Percentiles rank a stretch among this genome's conserved stretches.
These are phyloP conservation scores for Fusarium protoensiforme DNA, from an alignment of 2,329 filamentous ascomycete genomes.

Conservation along the genomic window DNA sequence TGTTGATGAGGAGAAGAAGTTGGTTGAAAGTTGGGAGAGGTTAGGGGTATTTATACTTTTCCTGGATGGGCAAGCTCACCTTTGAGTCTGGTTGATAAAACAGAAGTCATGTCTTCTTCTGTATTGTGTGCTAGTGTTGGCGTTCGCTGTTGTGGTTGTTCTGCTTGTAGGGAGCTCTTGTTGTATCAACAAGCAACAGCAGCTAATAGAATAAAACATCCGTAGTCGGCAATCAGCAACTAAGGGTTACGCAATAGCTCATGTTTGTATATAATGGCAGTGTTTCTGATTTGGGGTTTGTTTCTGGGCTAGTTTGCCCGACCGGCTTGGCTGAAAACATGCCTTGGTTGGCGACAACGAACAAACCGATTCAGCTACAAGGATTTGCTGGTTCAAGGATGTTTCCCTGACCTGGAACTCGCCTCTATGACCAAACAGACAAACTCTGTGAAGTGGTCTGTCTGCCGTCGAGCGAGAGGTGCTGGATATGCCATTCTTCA, in stretches of 20 bases:
- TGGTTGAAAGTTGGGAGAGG: background rate
- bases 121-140: background rate
- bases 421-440: background rate
- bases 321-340: background rate
- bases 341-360: background rate
- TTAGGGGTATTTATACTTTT: slow-evolving; percentile 21
- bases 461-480: background rate
- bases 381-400: background rate
- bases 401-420: background rate
- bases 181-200: background rate
- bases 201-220: background rate
- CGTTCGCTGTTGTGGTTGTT: background rate
- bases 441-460: background rate
- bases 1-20: background rate
- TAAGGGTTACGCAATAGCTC: background rate
- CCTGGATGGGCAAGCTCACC: no score
- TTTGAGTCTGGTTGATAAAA: background rate
- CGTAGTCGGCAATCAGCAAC: background rate
- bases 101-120: background rate
- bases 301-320: background rate
- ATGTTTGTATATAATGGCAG: background rate
- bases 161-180: background rate
- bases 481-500: background rate
- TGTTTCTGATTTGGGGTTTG: background rate
- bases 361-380: background rate